Evolutionary conservation across 108 stramenopile genomes (phyloP), one percentile per base, ranked within the genome.

Genomic region (Nannochloropsis salina): DNA sequence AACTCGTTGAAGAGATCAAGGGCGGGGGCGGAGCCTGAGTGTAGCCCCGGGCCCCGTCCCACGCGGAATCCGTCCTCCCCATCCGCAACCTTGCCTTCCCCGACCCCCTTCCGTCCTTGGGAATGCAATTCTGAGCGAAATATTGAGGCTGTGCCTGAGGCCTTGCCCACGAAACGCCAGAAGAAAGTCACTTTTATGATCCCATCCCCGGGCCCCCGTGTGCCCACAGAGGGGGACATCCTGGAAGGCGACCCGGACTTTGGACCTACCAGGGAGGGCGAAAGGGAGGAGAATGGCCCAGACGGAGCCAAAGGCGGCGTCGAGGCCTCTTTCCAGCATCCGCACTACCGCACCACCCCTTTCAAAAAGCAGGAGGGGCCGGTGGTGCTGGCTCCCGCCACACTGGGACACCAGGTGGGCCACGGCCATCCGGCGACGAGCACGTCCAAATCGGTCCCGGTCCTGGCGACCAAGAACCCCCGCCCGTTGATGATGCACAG

Each of bases 151-250:
- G 61, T n/a, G n/a, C 15, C n/a, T n/a, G 61, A 74, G n/a, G 61
- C n/a, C 61, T n/a, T 6, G 61, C 61, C 61, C 20, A 6, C 61
- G 20, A 74, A 74, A n/a, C 61, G 61, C 15, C 61, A 4, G 4
- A 74, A 74, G 61, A 74, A 74, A n/a, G 61, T 74, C 61, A 74
- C 61, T 3, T 74, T 74, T 8, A 74, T 74, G 61, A 74, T 74
- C 3, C 61, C 61, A 15, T 74, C 61, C n/a, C 61, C 6, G 3
- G 15, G 20, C 61, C 61, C 61, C 61, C 2, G 61, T 2, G 1
- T n/a, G 61, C 61, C 61, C n/a, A 74, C n/a, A 15, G 20, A 74
- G n/a, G 61, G n/a, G 61, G 61, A 74, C 3, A n/a, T n/a, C 20
- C 61, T n/a, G 20, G 15, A n/a, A n/a, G 3, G 20, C 4, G 61